Evolutionary conservation across 371 early-diverging fungal genomes (phyloP).

Genomic region (Gilbertella persicaria): DNA sequence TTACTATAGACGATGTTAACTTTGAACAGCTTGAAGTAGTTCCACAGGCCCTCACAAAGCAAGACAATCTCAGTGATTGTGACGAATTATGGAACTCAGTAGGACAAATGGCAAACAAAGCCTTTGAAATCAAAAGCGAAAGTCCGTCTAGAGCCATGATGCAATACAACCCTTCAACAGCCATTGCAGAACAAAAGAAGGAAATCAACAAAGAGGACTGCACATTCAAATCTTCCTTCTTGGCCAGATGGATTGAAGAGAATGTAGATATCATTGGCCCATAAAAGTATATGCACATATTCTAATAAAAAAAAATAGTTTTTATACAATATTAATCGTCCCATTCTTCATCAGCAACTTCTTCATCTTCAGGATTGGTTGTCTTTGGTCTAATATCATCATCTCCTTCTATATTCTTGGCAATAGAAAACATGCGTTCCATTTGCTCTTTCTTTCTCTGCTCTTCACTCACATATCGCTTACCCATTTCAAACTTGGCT

Average conservation of each 20-base stretch:
- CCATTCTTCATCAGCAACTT: constrained; percentile 34
- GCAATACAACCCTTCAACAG: too few species aligned
- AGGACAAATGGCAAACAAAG: constrained; percentile 18
- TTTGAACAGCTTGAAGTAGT: background rate
- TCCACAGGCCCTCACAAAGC: background rate
- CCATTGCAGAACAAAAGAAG: background rate
- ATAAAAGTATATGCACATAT: too few species aligned
- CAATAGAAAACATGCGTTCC: constrained; percentile 59
- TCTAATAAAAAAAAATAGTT: too few species aligned
- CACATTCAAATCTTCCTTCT: background rate
- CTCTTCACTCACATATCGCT: constrained; percentile 36
- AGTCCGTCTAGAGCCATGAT: too few species aligned
- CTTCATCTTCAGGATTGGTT: constrained; percentile 20
- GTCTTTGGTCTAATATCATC: constrained; percentile 39
- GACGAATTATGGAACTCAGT: constrained; percentile 22
- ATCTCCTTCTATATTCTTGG: constrained; percentile 45
- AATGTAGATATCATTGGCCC: constrained; percentile 13
- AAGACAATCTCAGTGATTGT: background rate
- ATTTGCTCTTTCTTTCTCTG: constrained; percentile 52
- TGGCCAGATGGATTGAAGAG: constrained; percentile 9
- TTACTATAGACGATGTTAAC: background rate
- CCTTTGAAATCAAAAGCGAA: constrained; percentile 8
- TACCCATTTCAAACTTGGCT: constrained; percentile 47
- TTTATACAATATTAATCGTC: constrained; percentile 18
- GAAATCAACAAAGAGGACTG: background rate